These are phyloP conservation scores for Neospermospora avenae DNA, from an alignment of 2,329 filamentous ascomycete genomes.

Conservation along the genomic window DNA sequence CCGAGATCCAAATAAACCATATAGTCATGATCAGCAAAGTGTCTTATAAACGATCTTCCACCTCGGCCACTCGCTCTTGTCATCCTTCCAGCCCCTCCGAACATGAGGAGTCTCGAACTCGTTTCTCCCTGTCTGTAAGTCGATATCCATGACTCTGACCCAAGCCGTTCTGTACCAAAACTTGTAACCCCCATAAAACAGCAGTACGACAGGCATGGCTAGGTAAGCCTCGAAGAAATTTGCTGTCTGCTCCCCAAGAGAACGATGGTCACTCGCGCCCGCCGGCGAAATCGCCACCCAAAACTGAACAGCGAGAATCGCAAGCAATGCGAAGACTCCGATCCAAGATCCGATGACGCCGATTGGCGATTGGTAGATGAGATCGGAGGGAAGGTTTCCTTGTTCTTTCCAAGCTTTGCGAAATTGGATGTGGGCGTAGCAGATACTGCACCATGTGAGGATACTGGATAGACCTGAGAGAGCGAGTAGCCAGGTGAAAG, in stretches of 20 bases:
- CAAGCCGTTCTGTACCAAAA: slow-evolving; percentile 68
- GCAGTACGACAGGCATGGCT: slow-evolving; percentile 63
- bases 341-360: slow-evolving; percentile 61
- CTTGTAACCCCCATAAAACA: slow-evolving; percentile 74
- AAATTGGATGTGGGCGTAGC: slow-evolving; percentile 86
- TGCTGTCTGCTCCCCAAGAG: slow-evolving; percentile 45
- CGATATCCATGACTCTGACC: slow-evolving; percentile 70
- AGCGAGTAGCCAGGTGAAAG: slow-evolving; percentile 78
- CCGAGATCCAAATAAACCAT: background rate
- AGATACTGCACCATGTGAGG: slow-evolving; percentile 82
- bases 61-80: slow-evolving; percentile 65
- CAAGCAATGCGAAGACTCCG: slow-evolving; percentile 54
- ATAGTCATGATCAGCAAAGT: slow-evolving; percentile 52
- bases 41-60: slow-evolving; percentile 77
- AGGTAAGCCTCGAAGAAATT: slow-evolving; percentile 74
- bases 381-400: slow-evolving; percentile 57
- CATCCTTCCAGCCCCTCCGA: slow-evolving; percentile 73
- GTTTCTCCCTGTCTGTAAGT: slow-evolving; percentile 78
- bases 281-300: slow-evolving; percentile 81
- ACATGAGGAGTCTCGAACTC: slow-evolving; percentile 78
- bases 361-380: slow-evolving; percentile 59
- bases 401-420: slow-evolving; percentile 69
- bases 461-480: slow-evolving; percentile 69
- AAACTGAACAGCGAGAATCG: slow-evolving; percentile 48
- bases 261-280: slow-evolving; percentile 44